Evolutionary conservation across 305 asterid species (phyloP).

Genomic region (Fraxinus albicans): DNA sequence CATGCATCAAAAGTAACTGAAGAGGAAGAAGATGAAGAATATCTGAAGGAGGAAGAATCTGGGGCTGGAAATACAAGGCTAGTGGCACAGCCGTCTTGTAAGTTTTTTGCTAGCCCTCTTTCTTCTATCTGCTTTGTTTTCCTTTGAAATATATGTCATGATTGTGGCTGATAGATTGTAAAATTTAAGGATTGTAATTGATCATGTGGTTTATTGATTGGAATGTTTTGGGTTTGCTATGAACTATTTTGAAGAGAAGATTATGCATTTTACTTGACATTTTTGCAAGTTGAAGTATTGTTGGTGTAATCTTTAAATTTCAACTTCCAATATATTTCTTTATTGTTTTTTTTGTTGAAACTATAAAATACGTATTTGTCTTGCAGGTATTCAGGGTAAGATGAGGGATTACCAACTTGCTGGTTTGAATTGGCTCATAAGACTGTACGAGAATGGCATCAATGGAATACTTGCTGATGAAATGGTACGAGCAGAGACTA

Average conservation of each 20-base stretch:
- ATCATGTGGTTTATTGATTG: neutral
- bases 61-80: constrained; percentile 86
- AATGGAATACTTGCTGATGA: constrained; percentile 99
- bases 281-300: neutral
- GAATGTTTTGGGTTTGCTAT: neutral
- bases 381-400: constrained; percentile 95
- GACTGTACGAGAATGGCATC: constrained; percentile 97
- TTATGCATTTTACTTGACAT: neutral
- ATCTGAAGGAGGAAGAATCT: constrained; percentile 92
- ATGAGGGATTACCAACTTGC: constrained; percentile 99
- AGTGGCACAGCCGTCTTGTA: constrained; percentile 93
- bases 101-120: constrained; percentile 29
- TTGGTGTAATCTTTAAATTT: neutral
- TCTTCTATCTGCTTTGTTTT: neutral
- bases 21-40: constrained; percentile 98
- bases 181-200: neutral
- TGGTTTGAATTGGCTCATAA: constrained; percentile 95
- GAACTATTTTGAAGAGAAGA: neutral
- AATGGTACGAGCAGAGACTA: constrained; percentile 54
- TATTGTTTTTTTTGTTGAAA: constrained; percentile 11
- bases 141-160: neutral
- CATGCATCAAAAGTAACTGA: constrained; percentile 96
- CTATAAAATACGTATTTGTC: constrained; percentile 1
- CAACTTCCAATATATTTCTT: neutral
- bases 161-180: neutral